A percentile compares a stretch with the other conserved stretches of the same genome.
Evolutionary conservation across 1,139 yeast genomes (phyloP).

Genomic region (Candida pseudoviswanathii): DNA sequence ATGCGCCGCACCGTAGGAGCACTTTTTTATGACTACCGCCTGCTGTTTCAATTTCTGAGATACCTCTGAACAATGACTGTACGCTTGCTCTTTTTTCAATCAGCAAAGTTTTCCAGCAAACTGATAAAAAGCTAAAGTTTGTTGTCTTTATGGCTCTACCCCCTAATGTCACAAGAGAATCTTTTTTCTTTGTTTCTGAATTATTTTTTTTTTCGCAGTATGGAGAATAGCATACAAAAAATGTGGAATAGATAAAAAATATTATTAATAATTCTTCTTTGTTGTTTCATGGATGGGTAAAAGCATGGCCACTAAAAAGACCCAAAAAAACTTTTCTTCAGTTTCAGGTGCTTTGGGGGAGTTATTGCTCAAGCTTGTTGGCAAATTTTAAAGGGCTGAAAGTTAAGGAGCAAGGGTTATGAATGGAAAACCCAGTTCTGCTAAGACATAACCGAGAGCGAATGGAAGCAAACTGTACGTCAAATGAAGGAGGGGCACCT

Average conservation of each 20-base stretch:
- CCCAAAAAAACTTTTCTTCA: neutral
- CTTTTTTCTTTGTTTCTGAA: conserved; percentile 1
- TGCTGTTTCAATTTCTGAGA: neutral
- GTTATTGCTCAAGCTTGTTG: neutral
- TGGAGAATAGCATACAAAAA: conserved; percentile 1
- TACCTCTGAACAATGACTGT: neutral
- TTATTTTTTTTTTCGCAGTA: conserved; percentile 5
- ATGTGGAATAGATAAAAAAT: neutral
- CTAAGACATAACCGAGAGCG: neutral
- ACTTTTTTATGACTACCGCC: too few relatives aligned
- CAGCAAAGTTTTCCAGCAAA: neutral
- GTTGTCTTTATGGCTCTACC: neutral
- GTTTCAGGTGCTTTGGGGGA: neutral
- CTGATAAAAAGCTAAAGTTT: neutral
- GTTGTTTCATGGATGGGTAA: neutral
- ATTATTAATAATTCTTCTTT: neutral
- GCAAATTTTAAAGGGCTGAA: neutral
- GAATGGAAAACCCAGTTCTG: neutral
- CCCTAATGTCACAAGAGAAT: conserved; percentile 4
- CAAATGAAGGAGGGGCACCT: neutral
- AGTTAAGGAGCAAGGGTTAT: neutral
- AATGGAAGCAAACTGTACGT: neutral
- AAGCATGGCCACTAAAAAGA: neutral
- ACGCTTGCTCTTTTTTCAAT: neutral
- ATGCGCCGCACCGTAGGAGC: neutral